These are phyloP conservation scores for Jatropha curcas DNA, from an alignment of 345 rosid species.

Conservation along the genomic window DNA sequence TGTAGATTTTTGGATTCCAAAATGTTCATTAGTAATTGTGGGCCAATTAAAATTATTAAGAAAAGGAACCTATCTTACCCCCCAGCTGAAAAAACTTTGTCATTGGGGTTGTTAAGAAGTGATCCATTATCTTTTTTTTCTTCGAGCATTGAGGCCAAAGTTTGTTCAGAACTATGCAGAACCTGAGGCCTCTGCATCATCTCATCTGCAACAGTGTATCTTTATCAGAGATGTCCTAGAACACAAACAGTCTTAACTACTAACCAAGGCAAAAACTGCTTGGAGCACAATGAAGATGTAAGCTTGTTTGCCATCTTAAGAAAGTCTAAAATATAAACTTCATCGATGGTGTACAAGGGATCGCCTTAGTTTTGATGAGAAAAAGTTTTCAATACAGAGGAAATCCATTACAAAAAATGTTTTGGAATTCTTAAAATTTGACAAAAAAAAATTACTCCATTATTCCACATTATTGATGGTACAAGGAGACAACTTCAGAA, in stretches of 20 bases:
- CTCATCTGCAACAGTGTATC: slow-evolving; percentile 49
- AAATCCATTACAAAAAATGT: slow-evolving; percentile 32
- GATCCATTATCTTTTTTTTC: slow-evolving; percentile 43
- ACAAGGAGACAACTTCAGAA: slow-evolving; percentile 44
- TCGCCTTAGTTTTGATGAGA: slow-evolving; percentile 14
- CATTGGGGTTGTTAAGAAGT: slow-evolving; percentile 21
- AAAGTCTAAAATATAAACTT: slow-evolving; percentile 11
- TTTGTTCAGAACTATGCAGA: slow-evolving; percentile 35
- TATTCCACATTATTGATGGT: slow-evolving; percentile 38
- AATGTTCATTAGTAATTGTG: background rate
- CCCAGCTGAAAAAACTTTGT: slow-evolving; percentile 30
- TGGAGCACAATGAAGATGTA: slow-evolving; percentile 21
- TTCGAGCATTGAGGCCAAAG: slow-evolving; percentile 34
- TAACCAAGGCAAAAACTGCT: slow-evolving; percentile 14
- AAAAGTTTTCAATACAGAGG: slow-evolving; percentile 26
- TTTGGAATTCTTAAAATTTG: slow-evolving; percentile 20
- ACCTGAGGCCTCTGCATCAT: slow-evolving; percentile 41
- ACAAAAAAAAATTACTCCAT: slow-evolving; percentile 21
- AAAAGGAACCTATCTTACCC: slow-evolving; percentile 46
- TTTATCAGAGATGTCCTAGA: slow-evolving; percentile 34
- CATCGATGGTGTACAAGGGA: slow-evolving; percentile 4
- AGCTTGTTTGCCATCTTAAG: slow-evolving; percentile 9
- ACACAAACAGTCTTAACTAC: slow-evolving; percentile 14
- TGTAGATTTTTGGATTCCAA: background rate
- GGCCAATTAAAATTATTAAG: slow-evolving; percentile 3